Evolutionary conservation across 768 basidiomycete species (phyloP), one percentile per base, ranked within the genome.

Genomic region (Suillus hirtellus): DNA sequence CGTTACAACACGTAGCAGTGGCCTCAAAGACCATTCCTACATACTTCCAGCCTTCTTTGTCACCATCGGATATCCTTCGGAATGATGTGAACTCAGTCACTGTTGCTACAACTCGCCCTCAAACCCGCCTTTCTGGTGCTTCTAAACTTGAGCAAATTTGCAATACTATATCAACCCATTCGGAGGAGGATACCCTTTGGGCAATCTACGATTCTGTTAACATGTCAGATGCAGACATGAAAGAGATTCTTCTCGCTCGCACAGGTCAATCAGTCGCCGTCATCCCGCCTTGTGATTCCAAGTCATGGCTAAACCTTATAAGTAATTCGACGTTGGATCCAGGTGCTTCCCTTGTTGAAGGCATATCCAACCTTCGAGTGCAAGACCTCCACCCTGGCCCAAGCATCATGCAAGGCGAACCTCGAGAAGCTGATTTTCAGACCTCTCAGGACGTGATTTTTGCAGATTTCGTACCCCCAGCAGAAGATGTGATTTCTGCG

Each of bases 401-500:
- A 56, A 3, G 38, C 21, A 27, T 40, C 24, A 17, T 40, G 15
- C 38, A 56, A 40, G 24, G 55, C 38, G 38, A 56, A 27, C 24
- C 24, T 40, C 55, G 21, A 56, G 55, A 38, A 40, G 37, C 37
- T 40, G 55, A 56, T 40, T 56, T 56, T 17, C 55, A 56, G 40
- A 56, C 55, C 1, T 40, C 38, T 17, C 21, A 40, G 24, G 55
- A 56, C 10, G 10, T 11, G 24, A 19, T 24, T 40, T 24, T 40
- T 10, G 9, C 38, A 17, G 55, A 40, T 27, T 40, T 38, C 5
- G 37, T 40, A 14, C 24, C 24, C 2, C 50, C 61, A 43, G 64
- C 64, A n/a, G n/a, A 75, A 50, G 75, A 78, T 46, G 66, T 86
- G 47, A 66, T 75, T 34, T 70, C 66, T 19, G 70, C 78, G 42